Evolutionary conservation across 306 rosid species (phyloP).

Genomic region (Astragalus membranaceus): DNA sequence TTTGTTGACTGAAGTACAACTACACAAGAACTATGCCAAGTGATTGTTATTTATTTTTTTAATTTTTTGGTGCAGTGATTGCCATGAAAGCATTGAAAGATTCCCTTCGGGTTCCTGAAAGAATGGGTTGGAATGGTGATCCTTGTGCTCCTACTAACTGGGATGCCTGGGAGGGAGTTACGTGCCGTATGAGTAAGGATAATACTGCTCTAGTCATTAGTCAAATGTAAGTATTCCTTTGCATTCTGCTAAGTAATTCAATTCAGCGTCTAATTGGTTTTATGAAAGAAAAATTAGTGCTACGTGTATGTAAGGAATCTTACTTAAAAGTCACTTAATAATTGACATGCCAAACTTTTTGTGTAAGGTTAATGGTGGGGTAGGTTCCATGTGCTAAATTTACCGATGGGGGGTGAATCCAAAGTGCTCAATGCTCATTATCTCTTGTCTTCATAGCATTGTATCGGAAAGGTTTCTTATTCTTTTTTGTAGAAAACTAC

Average conservation of each 20-base stretch:
- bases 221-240: conserved; percentile 61
- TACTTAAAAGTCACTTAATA: conserved; percentile 6
- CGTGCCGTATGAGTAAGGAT: conserved; percentile 60
- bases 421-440: conserved; percentile 6
- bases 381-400: conserved; percentile 4
- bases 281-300: conserved; percentile 2
- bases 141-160: conserved; percentile 94
- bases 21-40: neutral
- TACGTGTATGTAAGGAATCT: neutral
- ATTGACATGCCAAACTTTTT: conserved; percentile 10
- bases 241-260: conserved; percentile 4
- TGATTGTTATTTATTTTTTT: neutral
- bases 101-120: conserved; percentile 72
- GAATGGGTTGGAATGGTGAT: conserved; percentile 99
- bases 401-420: neutral
- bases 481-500: conserved; percentile 14
- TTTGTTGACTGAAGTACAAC: conserved; percentile 1
- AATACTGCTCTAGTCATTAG: conserved; percentile 57
- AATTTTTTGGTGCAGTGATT: conserved; percentile 36
- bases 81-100: conserved; percentile 90
- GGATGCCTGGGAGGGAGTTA: conserved; percentile 99
- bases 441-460: conserved; percentile 7
- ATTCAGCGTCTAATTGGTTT: conserved; percentile 8
- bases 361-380: conserved; percentile 14
- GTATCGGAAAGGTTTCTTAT: conserved; percentile 10